Evolutionary conservation across 2,329 filamentous ascomycete genomes (phyloP).

Genomic region (Aureobasidium uvarum): DNA sequence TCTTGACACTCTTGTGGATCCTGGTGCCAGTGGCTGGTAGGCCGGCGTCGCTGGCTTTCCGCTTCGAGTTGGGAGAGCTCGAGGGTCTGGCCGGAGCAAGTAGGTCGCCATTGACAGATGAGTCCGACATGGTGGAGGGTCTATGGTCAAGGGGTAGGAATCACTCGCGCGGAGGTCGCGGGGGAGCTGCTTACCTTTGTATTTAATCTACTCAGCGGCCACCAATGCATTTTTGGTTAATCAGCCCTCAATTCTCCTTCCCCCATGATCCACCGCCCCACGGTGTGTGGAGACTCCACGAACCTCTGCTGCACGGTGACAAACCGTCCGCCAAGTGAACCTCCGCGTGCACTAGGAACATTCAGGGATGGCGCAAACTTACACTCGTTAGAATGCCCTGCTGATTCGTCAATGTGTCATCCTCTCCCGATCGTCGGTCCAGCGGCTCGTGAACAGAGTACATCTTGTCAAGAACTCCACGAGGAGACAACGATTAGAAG

Average conservation of each 20-base stretch:
- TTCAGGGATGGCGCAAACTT: slow-evolving; percentile 23
- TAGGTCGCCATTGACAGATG: slow-evolving; percentile 25
- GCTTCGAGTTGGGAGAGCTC: slow-evolving; percentile 49
- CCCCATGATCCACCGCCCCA: slow-evolving; percentile 26
- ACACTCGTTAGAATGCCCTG: background rate
- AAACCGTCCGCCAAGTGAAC: slow-evolving; percentile 18
- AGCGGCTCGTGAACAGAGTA: background rate
- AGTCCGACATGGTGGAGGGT: slow-evolving; percentile 25
- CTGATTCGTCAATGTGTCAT: slow-evolving; percentile 15
- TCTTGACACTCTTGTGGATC: slow-evolving; percentile 63
- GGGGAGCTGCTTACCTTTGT: slow-evolving; percentile 25
- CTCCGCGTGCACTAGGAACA: slow-evolving; percentile 1
- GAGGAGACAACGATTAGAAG: background rate
- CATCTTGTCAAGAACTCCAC: background rate
- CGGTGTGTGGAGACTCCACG: slow-evolving; percentile 18
- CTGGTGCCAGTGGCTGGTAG: slow-evolving; percentile 50
- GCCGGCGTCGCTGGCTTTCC: slow-evolving; percentile 58
- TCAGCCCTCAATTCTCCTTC: slow-evolving; percentile 14
- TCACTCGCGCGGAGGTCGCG: slow-evolving; percentile 15
- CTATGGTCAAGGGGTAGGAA: slow-evolving; percentile 8
- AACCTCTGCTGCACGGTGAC: slow-evolving; percentile 9
- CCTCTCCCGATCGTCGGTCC: slow-evolving; percentile 20
- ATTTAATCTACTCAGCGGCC: slow-evolving; percentile 26
- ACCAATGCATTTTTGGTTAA: slow-evolving; percentile 23
- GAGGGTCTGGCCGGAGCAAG: slow-evolving; percentile 2